Evolutionary conservation across 768 basidiomycete genomes (phyloP).

Genomic region (Lentinula boryana): DNA sequence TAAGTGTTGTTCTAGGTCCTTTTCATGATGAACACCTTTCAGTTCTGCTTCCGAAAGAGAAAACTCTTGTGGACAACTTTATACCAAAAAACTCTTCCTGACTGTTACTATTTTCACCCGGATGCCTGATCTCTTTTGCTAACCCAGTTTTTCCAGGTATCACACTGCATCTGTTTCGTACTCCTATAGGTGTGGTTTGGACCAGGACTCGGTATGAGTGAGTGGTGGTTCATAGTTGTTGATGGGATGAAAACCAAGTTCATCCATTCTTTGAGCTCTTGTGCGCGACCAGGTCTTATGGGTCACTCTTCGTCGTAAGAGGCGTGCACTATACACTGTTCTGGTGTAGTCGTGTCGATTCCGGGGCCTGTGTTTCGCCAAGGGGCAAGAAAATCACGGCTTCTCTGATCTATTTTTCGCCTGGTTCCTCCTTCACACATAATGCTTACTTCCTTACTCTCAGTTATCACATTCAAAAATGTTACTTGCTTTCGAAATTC

Average conservation of each 20-base stretch:
- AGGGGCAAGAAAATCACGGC: conserved; percentile 55
- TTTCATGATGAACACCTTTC: conserved; percentile 47
- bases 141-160: background rate
- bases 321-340: conserved; percentile 38
- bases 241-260: conserved; percentile 67
- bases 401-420: conserved; percentile 45
- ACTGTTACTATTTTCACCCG: conserved; percentile 18
- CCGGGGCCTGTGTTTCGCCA: conserved; percentile 22
- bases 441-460: background rate
- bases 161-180: too few species aligned
- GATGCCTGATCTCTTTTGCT: background rate
- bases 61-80: conserved; percentile 69
- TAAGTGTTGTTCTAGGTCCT: conserved; percentile 15
- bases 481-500: background rate
- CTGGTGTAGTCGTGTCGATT: conserved; percentile 39
- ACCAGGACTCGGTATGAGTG: background rate
- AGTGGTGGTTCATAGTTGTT: background rate
- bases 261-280: conserved; percentile 78
- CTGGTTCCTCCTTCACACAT: background rate
- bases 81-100: conserved; percentile 55
- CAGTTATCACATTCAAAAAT: background rate
- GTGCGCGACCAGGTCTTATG: conserved; percentile 23
- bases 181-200: background rate
- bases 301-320: conserved; percentile 27
- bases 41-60: conserved; percentile 85